These are phyloP conservation scores for Mycena rebaudengoi DNA, from an alignment of 768 basidiomycete genomes.

Conservation along the genomic window DNA sequence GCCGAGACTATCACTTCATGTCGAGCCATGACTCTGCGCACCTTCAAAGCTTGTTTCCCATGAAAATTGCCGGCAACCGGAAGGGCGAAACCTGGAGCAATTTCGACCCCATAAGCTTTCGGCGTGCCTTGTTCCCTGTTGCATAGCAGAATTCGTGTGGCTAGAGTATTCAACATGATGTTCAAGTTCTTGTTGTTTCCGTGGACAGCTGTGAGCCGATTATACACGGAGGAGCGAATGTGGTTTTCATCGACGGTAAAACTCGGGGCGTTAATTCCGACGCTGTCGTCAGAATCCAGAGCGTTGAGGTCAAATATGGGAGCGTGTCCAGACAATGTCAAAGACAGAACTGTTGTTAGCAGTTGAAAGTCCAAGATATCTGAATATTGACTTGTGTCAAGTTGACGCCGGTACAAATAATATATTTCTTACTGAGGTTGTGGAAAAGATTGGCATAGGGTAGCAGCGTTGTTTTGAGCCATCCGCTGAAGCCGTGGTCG, in stretches of 20 bases:
- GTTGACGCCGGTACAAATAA: too few relatives aligned
- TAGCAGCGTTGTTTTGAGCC: constrained; percentile 38
- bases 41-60: constrained; percentile 19
- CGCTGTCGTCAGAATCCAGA: constrained; percentile 6
- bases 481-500: constrained; percentile 42
- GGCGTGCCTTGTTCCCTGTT: constrained; percentile 15
- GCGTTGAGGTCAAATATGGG: constrained; percentile 23
- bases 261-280: constrained; percentile 31
- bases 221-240: constrained; percentile 25
- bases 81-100: constrained; percentile 25
- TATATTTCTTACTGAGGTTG: constrained; percentile 28
- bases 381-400: constrained; percentile 5
- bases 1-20: constrained; percentile 32
- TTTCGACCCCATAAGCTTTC: constrained; percentile 30
- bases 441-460: constrained; percentile 32
- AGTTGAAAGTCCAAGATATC: constrained; percentile 33
- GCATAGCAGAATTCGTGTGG: constrained; percentile 26
- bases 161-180: constrained; percentile 19
- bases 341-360: not conserved
- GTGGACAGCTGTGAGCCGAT: constrained; percentile 16
- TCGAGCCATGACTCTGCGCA: constrained; percentile 24
- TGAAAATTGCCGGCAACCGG: constrained; percentile 28
- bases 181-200: constrained; percentile 9
- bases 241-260: constrained; percentile 36
- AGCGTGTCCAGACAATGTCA: not conserved